Conservation (phyloP, 2,329 filamentous ascomycete genomes). For the Calonectria montana region DNA sequence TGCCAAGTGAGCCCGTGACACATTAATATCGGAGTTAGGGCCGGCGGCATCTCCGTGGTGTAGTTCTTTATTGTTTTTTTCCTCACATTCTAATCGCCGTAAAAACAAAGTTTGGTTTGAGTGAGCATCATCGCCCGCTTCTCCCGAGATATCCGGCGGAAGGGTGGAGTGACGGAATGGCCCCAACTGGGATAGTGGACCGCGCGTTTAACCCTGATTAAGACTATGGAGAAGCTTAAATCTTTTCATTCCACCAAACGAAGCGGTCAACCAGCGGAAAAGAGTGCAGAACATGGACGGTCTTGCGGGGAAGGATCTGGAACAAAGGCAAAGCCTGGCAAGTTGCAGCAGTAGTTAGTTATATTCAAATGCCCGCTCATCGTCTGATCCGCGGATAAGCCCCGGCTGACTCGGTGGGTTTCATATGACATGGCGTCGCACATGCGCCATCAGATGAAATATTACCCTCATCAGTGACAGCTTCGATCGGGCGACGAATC, state of each 20-base stretch:
- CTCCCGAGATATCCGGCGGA: constrained; percentile 6
- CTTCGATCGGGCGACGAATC: background rate
- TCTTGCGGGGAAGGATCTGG: background rate
- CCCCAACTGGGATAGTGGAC: background rate
- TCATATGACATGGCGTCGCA: background rate
- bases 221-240: constrained; percentile 8
- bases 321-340: background rate
- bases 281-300: too few species aligned
- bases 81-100: background rate
- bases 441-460: background rate
- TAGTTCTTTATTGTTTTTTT: background rate
- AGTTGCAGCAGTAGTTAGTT: background rate
- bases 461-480: background rate
- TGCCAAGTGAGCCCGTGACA: background rate
- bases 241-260: background rate
- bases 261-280: background rate
- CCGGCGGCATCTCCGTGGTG: background rate
- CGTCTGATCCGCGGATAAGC: background rate
- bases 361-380: background rate
- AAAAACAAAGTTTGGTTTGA: background rate
- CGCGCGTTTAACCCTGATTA: background rate
- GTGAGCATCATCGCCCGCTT: background rate
- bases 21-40: background rate
- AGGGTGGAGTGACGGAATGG: background rate
- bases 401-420: background rate